phyloP scores from a whole-genome alignment of 345 rosid species.

The Mallotus nudiflorus region DNA sequence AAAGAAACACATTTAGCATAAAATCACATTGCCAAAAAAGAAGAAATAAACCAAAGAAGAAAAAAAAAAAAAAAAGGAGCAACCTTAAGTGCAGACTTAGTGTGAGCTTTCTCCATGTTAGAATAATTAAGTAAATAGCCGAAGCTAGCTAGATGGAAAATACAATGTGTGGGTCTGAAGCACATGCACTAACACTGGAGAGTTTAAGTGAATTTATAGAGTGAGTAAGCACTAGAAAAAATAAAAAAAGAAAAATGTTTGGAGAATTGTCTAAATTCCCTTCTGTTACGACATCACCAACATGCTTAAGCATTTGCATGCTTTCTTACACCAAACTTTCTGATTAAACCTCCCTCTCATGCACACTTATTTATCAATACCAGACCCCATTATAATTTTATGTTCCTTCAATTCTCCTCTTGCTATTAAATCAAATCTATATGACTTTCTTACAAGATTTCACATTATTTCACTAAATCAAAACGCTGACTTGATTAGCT shows the following conservation, averaged over 20 bases:
- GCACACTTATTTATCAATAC: constrained; percentile 33
- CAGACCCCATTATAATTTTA: not conserved
- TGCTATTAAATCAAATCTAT: constrained; percentile 3
- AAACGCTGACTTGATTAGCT: constrained; percentile 3
- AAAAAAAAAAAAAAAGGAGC: constrained; percentile 5
- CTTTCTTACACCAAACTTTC: constrained; percentile 76
- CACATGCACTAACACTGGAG: too few species aligned
- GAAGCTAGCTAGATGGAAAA: not conserved
- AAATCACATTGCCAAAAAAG: not conserved
- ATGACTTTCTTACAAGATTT: not conserved
- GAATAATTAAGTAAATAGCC: not conserved
- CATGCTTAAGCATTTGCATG: constrained; percentile 35
- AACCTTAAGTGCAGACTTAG: constrained; percentile 70
- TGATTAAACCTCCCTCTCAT: constrained; percentile 75
- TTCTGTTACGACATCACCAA: constrained; percentile 71
- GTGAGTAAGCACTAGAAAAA: constrained; percentile 12
- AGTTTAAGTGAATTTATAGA: constrained; percentile 44
- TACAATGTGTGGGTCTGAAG: not conserved
- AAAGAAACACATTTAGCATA: not conserved
- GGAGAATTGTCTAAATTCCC: constrained; percentile 54
- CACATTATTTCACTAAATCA: not conserved
- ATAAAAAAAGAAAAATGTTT: constrained; percentile 36
- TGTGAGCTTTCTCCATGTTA: constrained; percentile 61
- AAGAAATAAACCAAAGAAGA: too few species aligned
- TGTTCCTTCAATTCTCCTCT: constrained; percentile 49